These are phyloP conservation scores for Auriscalpium vulgare DNA, from an alignment of 768 basidiomycete genomes.

Conservation along the genomic window DNA sequence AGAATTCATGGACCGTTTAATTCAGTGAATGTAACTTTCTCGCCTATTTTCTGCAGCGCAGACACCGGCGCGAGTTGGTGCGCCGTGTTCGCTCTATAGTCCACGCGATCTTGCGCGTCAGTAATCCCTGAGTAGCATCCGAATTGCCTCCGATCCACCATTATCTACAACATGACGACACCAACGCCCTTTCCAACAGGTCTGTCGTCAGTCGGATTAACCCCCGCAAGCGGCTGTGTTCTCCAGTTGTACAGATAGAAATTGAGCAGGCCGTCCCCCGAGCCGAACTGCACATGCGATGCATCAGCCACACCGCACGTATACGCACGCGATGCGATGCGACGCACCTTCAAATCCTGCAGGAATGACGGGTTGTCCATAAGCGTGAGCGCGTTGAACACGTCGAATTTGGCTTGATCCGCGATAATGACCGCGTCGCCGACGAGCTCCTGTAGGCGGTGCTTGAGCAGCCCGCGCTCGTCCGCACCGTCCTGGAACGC, in stretches of 20 bases:
- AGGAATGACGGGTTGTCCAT: constrained; percentile 90
- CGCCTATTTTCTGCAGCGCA: too few species aligned
- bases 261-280: constrained; percentile 85
- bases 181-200: constrained; percentile 78
- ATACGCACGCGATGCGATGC: neutral
- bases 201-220: constrained; percentile 40
- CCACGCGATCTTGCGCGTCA: too few species aligned
- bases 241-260: constrained; percentile 96
- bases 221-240: constrained; percentile 70
- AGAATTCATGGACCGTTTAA: too few species aligned
- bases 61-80: too few species aligned
- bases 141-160: too few species aligned
- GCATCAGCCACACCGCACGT: constrained; percentile 4
- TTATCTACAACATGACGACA: constrained; percentile 81
- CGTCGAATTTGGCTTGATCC: constrained; percentile 83
- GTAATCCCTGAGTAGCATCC: too few species aligned
- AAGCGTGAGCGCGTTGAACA: constrained; percentile 89
- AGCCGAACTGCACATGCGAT: constrained; percentile 61
- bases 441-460: constrained; percentile 63
- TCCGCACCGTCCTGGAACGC: constrained; percentile 59
- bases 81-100: too few species aligned
- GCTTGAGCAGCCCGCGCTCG: constrained; percentile 53
- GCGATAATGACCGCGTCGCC: constrained; percentile 79
- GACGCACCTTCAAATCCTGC: constrained; percentile 69
- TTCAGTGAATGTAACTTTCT: too few species aligned